Evolutionary conservation across 2,329 filamentous ascomycete genomes (phyloP).

Genomic region (Pseudogymnoascus sp.): DNA sequence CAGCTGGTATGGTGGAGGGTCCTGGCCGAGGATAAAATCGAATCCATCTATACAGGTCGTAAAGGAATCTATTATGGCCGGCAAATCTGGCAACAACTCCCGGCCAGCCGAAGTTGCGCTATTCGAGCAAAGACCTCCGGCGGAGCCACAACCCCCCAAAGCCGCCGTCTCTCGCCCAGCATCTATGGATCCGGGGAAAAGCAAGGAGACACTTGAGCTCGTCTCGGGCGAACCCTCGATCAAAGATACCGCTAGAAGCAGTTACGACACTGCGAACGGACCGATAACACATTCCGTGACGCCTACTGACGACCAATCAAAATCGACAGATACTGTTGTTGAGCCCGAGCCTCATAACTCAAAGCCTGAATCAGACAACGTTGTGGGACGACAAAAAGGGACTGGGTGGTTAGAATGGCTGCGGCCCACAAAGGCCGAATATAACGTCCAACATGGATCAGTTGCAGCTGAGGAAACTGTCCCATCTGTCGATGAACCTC

Average conservation of each 20-base stretch:
- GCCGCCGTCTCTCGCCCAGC: constrained; percentile 20
- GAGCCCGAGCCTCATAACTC: not conserved
- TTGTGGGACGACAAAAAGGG: not conserved
- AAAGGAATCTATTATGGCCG: constrained; percentile 51
- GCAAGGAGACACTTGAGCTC: constrained; percentile 25
- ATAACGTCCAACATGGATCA: not conserved
- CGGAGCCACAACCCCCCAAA: not conserved
- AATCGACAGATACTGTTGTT: not conserved
- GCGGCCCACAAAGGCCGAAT: not conserved
- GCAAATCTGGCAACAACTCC: constrained; percentile 23
- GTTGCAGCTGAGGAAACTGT: not conserved
- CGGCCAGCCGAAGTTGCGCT: constrained; percentile 21
- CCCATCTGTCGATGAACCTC: not conserved
- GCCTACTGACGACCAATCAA: not conserved
- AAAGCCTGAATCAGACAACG: not conserved
- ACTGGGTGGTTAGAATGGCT: constrained; percentile 3
- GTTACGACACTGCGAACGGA: not conserved
- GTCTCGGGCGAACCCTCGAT: not conserved
- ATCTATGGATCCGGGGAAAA: constrained; percentile 27
- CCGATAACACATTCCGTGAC: not conserved
- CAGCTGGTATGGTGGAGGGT: constrained; percentile 50
- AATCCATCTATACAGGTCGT: constrained; percentile 51
- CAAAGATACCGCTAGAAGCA: not conserved
- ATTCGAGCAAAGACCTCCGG: constrained; percentile 22
- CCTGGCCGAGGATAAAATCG: constrained; percentile 50